Base-by-base conservation (phyloP, 257 asterid species). In the Nicotiana tabacum region DNA sequence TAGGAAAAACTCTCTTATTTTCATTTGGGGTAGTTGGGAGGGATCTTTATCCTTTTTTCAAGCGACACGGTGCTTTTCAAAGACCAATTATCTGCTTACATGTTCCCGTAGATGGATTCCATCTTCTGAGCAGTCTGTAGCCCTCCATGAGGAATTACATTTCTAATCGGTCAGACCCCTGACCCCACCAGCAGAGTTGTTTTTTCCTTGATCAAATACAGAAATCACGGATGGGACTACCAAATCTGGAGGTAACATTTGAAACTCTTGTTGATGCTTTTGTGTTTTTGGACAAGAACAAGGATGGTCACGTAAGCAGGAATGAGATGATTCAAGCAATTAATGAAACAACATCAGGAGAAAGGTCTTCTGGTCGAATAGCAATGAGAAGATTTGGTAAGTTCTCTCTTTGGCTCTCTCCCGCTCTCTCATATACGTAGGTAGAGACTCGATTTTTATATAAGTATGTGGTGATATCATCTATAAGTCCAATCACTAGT, bases 351-450 rank as follows among this genome's bases (percentile, higher is more conserved):
- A 84, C 89, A 30, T 62, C 92, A 0, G 98, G 97, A 29, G 97
- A 93, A 85, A 84, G 98, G 80, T 94, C 97, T 80, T 94, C 98
- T 15, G 97, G 94, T 72, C 92, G 90, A 82, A 93, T 94, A 56
- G 98, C 94, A 85, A 87, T 94, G 97, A 92, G 89, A 91, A 91
- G 98, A 94, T 94, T 94, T 69, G 98, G 98, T 93, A 29, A 86
- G 87, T 80, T 55, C 77, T 48, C 87, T 82, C 84, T 21, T 77
- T 30, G 81, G 51, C 33, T 55, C 87, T 51, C 81, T 68, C 80
- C 0, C 32, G 12, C 32, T 24, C 27, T 46, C 55, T 18, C 21
- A 17, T n/a, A n/a, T 21, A 61, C 66, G 1, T 61, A 7, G 30
- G 66, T 61, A 21, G 66, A n/a, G 32, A 57, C 64, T 61, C 66